These are phyloP conservation scores for Maudiozyma humilis DNA, from an alignment of 1,139 yeast genomes.

Conservation along the genomic window DNA sequence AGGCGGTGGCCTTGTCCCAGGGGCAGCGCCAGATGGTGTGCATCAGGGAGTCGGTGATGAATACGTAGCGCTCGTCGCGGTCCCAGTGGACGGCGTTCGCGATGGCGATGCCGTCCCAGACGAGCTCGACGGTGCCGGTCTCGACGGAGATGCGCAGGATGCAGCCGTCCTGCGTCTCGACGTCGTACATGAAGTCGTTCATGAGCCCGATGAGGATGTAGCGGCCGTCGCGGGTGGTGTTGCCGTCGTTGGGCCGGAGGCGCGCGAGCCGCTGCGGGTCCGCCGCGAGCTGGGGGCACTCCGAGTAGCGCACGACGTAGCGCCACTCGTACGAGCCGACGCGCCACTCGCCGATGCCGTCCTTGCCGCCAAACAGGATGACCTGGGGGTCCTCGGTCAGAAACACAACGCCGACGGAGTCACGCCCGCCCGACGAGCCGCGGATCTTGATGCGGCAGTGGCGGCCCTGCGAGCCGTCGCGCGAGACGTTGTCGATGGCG, in stretches of 20 bases:
- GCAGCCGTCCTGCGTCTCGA: conserved; percentile 31
- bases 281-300: conserved; percentile 31
- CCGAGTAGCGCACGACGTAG: conserved; percentile 36
- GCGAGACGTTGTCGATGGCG: conserved; percentile 19
- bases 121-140: conserved; percentile 22
- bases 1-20: conserved; percentile 35
- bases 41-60: conserved; percentile 65
- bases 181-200: conserved; percentile 41
- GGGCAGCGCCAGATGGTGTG: conserved; percentile 53
- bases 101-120: conserved; percentile 38
- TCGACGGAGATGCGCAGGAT: conserved; percentile 30
- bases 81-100: conserved; percentile 75
- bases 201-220: conserved; percentile 67
- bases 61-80: conserved; percentile 41
- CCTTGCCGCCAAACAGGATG: conserved; percentile 45
- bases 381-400: conserved; percentile 37
- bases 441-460: not conserved
- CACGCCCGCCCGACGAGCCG: conserved; percentile 18
- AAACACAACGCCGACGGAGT: conserved; percentile 54
- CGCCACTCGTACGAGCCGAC: conserved; percentile 39
- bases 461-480: conserved; percentile 35
- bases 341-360: conserved; percentile 48
- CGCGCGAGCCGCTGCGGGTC: conserved; percentile 28
- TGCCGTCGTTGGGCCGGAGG: conserved; percentile 67
- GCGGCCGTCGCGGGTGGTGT: conserved; percentile 58